Evolutionary conservation across 176 grass and related monocot genomes (phyloP).

Genomic region (Juncus effusus): DNA sequence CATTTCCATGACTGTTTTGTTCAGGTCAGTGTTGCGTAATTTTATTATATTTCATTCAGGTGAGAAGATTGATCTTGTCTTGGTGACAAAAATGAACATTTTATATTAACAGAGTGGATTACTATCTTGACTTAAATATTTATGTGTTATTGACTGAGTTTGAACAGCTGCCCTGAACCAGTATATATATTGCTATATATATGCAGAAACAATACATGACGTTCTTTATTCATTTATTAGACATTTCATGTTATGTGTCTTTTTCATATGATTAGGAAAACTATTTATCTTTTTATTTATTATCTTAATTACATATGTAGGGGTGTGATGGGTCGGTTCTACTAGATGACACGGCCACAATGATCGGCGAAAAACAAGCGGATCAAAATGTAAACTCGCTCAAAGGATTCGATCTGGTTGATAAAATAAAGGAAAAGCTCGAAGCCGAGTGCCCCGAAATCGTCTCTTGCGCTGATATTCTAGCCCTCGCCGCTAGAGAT

Average conservation of each 20-base stretch:
- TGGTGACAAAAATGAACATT: no score
- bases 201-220: no score
- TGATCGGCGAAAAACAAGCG: conserved; percentile 83
- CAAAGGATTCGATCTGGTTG: conserved; percentile 80
- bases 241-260: no score
- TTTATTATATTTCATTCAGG: no score
- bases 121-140: no score
- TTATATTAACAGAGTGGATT: no score
- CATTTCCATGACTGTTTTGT: conserved; percentile 98
- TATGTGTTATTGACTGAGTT: no score
- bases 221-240: no score
- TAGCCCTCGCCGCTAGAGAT: conserved; percentile 85
- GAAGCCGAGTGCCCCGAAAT: conserved; percentile 78
- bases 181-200: no score
- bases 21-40: conserved; percentile 37
- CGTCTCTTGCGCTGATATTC: conserved; percentile 88
- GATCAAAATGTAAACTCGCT: conserved; percentile 79
- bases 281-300: neutral
- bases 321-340: conserved; percentile 92
- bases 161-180: no score
- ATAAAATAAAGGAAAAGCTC: conserved; percentile 87
- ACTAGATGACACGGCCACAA: conserved; percentile 63
- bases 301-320: conserved; percentile 17
- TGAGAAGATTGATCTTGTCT: no score
- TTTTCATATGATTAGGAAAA: no score